Evolutionary conservation across 306 rosid species (phyloP).

Genomic region (Vicia sativa): DNA sequence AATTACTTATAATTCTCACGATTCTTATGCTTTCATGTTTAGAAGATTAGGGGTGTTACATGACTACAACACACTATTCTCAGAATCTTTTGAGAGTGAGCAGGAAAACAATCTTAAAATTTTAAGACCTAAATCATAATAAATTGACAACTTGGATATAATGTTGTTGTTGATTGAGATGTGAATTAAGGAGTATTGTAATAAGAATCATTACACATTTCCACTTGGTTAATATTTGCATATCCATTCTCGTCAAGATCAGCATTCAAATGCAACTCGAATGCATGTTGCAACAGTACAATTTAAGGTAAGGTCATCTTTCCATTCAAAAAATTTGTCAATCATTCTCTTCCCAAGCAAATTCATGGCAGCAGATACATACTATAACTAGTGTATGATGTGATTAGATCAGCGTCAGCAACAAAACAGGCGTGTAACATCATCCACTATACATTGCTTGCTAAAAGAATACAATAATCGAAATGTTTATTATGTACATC

Average conservation of each 20-base stretch:
- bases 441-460: slow-evolving; percentile 52
- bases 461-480: slow-evolving; percentile 46
- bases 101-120: slow-evolving; percentile 1
- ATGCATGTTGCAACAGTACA: too few species aligned
- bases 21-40: too few species aligned
- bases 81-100: too few species aligned
- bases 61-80: too few species aligned
- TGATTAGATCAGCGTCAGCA: slow-evolving; percentile 37
- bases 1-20: too few species aligned
- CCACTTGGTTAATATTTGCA: too few species aligned
- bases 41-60: too few species aligned
- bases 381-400: slow-evolving; percentile 24
- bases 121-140: too few species aligned
- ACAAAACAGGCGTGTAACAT: slow-evolving; percentile 43
- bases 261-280: too few species aligned
- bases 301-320: not conserved
- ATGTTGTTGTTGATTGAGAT: too few species aligned
- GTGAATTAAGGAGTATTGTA: not conserved
- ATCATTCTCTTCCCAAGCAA: slow-evolving; percentile 26
- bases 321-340: not conserved
- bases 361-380: slow-evolving; percentile 31
- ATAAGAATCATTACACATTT: too few species aligned
- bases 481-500: slow-evolving; percentile 36
- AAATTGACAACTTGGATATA: not conserved
- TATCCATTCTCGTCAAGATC: too few species aligned